These are phyloP conservation scores for Corrigiola litoralis DNA, from an alignment of 179 eudicot species.

Conservation along the genomic window DNA sequence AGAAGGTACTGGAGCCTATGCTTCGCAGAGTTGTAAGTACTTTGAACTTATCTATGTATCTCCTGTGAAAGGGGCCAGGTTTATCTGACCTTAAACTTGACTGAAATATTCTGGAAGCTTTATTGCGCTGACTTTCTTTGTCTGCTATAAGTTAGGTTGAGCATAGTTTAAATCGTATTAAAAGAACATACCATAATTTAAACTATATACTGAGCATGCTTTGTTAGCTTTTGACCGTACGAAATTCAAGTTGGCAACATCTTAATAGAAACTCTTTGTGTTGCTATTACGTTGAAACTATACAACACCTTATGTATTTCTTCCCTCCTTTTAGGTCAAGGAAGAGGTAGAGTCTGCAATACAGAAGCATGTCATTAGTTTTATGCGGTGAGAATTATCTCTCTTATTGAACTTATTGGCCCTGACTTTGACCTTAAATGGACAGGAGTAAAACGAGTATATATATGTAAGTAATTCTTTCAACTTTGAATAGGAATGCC, in stretches of 20 bases:
- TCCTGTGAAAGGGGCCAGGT: no score
- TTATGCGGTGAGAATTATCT: conserved; percentile 47
- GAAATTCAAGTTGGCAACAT: no score
- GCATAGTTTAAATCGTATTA: no score
- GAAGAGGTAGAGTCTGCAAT: conserved; percentile 92
- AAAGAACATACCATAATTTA: no score
- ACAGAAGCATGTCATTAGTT: conserved; percentile 49
- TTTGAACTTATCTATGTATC: neutral
- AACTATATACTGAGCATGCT: no score
- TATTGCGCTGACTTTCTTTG: no score
- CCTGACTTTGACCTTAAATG: neutral
- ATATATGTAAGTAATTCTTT: neutral
- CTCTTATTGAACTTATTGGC: conserved; percentile 2
- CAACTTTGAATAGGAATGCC: conserved; percentile 34
- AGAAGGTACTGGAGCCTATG: conserved; percentile 63
- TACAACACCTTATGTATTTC: neutral
- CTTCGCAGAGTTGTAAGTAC: conserved; percentile 85
- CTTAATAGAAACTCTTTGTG: no score
- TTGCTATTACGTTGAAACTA: conserved; percentile 1
- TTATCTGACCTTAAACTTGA: no score
- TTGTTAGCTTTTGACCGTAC: no score
- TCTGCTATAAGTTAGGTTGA: no score
- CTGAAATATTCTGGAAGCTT: no score
- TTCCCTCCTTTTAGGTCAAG: conserved; percentile 51
- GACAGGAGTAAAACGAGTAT: neutral